Percentiles rank a stretch among this genome's conserved stretches.
Conservation (phyloP, 768 basidiomycete genomes). For the Hygrocybe coccinea region DNA sequence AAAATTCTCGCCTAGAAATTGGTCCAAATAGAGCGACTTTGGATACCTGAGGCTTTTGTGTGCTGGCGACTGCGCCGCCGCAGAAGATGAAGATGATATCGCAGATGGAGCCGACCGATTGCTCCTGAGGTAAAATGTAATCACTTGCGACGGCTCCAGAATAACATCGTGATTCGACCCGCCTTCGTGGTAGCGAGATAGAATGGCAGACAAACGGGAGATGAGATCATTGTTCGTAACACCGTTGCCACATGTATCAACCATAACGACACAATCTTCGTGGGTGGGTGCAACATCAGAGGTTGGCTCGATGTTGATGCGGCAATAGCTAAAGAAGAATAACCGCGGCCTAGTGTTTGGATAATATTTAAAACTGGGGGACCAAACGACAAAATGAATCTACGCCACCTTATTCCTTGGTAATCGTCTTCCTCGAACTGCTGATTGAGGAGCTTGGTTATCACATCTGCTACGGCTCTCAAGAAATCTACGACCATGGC, state of each 20-base stretch:
- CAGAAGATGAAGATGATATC: conserved; percentile 8
- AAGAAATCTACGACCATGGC: background rate
- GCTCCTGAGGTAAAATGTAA: conserved; percentile 35
- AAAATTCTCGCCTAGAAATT: conserved; percentile 59
- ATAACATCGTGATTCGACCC: conserved; percentile 51
- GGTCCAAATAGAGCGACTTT: conserved; percentile 63
- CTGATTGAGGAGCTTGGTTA: background rate
- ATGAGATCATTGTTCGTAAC: conserved; percentile 52
- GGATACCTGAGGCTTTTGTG: conserved; percentile 51
- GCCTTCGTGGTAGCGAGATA: conserved; percentile 32
- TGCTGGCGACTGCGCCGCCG: background rate
- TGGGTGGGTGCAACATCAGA: conserved; percentile 20
- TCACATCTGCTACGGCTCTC: background rate
- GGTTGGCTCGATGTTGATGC: conserved; percentile 21
- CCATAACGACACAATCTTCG: conserved; percentile 44
- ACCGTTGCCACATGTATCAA: conserved; percentile 43
- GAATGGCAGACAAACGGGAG: conserved; percentile 44
- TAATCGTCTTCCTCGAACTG: background rate
- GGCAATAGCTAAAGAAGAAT: conserved; percentile 16
- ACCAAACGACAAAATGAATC: background rate
- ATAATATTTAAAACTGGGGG: background rate
- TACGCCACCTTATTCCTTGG: background rate
- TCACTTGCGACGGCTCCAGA: conserved; percentile 55
- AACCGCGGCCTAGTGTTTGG: background rate
- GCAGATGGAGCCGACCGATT: conserved; percentile 12